Evolutionary conservation across 2,329 filamentous ascomycete genomes (phyloP).

Genomic region (Laburnicola sp.): DNA sequence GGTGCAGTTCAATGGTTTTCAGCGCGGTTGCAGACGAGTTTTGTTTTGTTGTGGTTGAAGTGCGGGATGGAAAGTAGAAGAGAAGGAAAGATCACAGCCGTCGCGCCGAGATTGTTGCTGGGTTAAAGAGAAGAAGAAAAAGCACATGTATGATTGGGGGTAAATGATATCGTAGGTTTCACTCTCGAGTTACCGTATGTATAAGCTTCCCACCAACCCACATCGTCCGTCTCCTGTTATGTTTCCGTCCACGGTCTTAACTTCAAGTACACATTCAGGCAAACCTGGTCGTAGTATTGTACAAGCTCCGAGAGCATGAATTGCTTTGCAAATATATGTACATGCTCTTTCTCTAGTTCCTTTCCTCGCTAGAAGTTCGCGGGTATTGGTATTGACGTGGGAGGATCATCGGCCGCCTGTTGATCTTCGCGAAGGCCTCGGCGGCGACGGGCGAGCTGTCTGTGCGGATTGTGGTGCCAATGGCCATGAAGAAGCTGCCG

Average conservation of each 20-base stretch:
- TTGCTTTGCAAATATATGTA: not conserved
- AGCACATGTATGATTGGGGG: too few relatives aligned
- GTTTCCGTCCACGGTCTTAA: not conserved
- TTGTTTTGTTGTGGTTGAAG: too few relatives aligned
- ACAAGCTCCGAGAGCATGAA: not conserved
- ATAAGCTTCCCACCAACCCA: too few relatives aligned
- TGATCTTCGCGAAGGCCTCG: slow-evolving; percentile 74
- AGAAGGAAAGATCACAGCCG: too few relatives aligned
- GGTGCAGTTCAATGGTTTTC: too few relatives aligned
- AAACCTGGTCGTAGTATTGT: not conserved
- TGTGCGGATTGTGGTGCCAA: slow-evolving; percentile 92
- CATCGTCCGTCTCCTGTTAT: too few relatives aligned
- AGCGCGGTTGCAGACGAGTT: too few relatives aligned
- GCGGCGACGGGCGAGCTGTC: slow-evolving; percentile 77
- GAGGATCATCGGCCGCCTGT: slow-evolving; percentile 70
- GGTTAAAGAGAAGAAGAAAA: too few relatives aligned
- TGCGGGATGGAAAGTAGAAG: too few relatives aligned
- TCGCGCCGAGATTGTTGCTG: too few relatives aligned
- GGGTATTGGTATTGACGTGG: slow-evolving; percentile 44
- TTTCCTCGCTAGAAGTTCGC: slow-evolving; percentile 28
- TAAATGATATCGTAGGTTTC: too few relatives aligned
- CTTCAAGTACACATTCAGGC: not conserved
- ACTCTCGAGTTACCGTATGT: too few relatives aligned
- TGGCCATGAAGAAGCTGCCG: slow-evolving; percentile 91
- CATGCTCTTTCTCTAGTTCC: slow-evolving; percentile 25